Evolutionary conservation across 441 rosid genomes (phyloP).

Genomic region (Daphne laureola): DNA sequence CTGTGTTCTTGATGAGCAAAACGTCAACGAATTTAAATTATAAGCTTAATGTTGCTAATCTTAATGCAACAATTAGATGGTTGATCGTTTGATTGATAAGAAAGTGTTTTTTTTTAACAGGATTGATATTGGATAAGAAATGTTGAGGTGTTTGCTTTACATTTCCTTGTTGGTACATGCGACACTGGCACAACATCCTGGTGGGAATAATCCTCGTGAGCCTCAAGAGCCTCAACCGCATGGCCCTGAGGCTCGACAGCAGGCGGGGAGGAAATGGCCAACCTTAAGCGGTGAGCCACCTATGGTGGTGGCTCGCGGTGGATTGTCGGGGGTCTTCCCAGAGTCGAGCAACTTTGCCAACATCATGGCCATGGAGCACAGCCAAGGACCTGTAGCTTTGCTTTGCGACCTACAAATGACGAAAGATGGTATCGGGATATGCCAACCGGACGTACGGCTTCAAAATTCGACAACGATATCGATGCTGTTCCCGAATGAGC

Average conservation of each 20-base stretch:
- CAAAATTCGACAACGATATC: constrained; percentile 51
- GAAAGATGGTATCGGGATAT: constrained; percentile 65
- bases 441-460: constrained; percentile 52
- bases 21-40: not conserved
- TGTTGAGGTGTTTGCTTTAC: constrained; percentile 32
- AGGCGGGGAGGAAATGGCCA: constrained; percentile 33
- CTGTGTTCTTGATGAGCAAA: not conserved
- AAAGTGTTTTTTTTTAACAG: constrained; percentile 4
- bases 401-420: constrained; percentile 75
- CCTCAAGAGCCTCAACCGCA: not conserved
- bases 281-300: constrained; percentile 49
- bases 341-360: constrained; percentile 49
- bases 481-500: constrained; percentile 27
- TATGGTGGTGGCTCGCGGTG: constrained; percentile 62
- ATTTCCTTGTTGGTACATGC: constrained; percentile 27
- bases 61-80: no score
- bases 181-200: constrained; percentile 13
- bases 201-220: no score
- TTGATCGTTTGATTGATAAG: not conserved
- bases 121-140: constrained; percentile 19
- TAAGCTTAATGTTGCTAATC: no score
- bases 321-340: constrained; percentile 76
- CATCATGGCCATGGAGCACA: constrained; percentile 26
- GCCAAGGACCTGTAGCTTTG: constrained; percentile 28
- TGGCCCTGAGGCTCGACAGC: constrained; percentile 10